These are phyloP conservation scores for Rhexocercosporidium sp. DNA, from an alignment of 2,329 filamentous ascomycete species.

Conservation along the genomic window DNA sequence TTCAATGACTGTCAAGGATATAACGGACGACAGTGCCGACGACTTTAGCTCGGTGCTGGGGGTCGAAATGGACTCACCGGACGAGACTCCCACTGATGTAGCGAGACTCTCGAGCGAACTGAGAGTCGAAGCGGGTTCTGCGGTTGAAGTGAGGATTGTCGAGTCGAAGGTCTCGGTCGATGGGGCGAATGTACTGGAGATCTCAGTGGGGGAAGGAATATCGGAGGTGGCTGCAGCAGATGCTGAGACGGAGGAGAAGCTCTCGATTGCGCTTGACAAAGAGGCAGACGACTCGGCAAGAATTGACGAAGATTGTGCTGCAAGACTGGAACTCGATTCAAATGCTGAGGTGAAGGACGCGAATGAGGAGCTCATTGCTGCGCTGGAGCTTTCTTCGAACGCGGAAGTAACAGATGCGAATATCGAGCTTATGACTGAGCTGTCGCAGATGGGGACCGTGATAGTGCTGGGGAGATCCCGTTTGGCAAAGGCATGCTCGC, in stretches of 20 bases:
- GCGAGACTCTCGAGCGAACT: not conserved
- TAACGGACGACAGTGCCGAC: not conserved
- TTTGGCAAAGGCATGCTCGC: not conserved
- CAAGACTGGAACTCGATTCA: not conserved
- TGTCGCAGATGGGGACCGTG: not conserved
- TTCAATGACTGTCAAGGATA: not conserved
- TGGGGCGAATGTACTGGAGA: not conserved
- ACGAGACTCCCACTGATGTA: not conserved
- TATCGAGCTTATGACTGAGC: not conserved
- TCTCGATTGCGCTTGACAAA: not conserved
- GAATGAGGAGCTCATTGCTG: not conserved
- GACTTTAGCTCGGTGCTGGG: not conserved
- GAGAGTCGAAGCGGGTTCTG: not conserved
- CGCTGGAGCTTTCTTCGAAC: not conserved
- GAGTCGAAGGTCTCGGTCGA: not conserved
- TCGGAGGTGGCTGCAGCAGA: not conserved
- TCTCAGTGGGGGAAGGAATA: not conserved
- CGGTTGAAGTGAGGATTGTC: no score
- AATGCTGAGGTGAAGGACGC: not conserved
- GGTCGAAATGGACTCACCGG: not conserved
- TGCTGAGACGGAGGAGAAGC: not conserved
- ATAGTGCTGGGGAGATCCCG: not conserved
- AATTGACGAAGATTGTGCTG: not conserved
- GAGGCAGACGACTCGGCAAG: slow-evolving; percentile 7
- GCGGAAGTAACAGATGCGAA: not conserved